Percentiles rank a stretch among this genome's conserved stretches.
Conservation (phyloP, 2,329 filamentous ascomycete genomes). For the Zasmidium angulare region DNA sequence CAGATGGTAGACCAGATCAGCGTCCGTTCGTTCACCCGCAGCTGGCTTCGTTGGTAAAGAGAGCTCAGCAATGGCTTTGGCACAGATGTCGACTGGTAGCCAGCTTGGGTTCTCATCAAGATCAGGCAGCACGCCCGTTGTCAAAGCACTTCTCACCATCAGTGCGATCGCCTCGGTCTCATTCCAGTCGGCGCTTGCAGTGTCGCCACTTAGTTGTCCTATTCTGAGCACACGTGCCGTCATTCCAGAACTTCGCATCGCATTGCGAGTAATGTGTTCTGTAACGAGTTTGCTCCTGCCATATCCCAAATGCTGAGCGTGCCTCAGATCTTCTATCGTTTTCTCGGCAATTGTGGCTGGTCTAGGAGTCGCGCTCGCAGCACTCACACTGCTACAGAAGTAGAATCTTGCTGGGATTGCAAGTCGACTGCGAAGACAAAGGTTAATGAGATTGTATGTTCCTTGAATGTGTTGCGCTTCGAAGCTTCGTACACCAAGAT, state of each 20-base stretch:
- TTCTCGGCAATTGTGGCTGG: conserved; percentile 33
- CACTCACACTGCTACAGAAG: conserved; percentile 42
- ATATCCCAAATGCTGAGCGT: conserved; percentile 36
- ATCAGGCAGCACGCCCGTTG: conserved; percentile 40
- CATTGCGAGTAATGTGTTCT: conserved; percentile 32
- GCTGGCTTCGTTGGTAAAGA: not conserved
- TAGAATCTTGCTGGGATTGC: conserved; percentile 31
- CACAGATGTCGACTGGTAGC: conserved; percentile 46
- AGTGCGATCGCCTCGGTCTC: conserved; percentile 44
- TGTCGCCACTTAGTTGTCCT: conserved; percentile 32
- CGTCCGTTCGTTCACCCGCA: conserved; percentile 2
- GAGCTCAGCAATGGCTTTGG: conserved; percentile 24
- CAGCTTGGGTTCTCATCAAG: conserved; percentile 44
- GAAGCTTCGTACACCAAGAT: conserved; percentile 35
- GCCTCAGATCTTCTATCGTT: conserved; percentile 26
- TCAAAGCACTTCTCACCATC: conserved; percentile 42
- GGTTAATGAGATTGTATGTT: conserved; percentile 32
- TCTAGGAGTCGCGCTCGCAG: conserved; percentile 17
- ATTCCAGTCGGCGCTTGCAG: conserved; percentile 38
- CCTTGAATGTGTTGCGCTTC: conserved; percentile 32
- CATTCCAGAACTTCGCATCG: conserved; percentile 31
- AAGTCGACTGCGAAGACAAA: conserved; percentile 24
- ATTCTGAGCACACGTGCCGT: conserved; percentile 26
- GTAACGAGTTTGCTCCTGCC: conserved; percentile 41
- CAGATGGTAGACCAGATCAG: conserved; percentile 36